Conservation (phyloP, 2,329 filamentous ascomycete genomes). For the Cladophialophora psammophila region DNA sequence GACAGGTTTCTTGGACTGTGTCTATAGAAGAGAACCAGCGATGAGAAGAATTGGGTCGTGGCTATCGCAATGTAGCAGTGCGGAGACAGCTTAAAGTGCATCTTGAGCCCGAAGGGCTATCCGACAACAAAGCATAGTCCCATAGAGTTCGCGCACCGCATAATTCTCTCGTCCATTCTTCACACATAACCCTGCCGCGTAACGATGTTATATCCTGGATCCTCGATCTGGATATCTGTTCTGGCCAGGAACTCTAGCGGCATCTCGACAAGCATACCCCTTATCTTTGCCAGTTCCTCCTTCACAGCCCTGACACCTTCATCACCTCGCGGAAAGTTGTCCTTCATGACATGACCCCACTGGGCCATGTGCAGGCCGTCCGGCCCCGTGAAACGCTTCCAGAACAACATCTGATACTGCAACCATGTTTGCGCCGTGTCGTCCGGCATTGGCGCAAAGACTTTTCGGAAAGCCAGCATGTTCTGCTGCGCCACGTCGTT, state of each 20-base stretch:
- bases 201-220: constrained; percentile 26
- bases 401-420: constrained; percentile 54
- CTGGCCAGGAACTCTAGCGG: constrained; percentile 75
- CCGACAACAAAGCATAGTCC: no score
- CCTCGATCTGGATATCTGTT: constrained; percentile 28
- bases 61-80: no score
- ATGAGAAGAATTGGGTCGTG: no score
- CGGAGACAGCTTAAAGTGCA: no score
- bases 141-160: no score
- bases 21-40: no score
- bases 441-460: constrained; percentile 65
- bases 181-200: constrained; percentile 25
- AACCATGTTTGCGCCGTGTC: constrained; percentile 59
- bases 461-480: constrained; percentile 65
- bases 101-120: no score
- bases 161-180: no score
- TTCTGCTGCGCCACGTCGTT: constrained; percentile 65
- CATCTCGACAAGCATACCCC: constrained; percentile 84
- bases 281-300: constrained; percentile 69
- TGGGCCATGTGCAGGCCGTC: constrained; percentile 66
- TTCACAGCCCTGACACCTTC: constrained; percentile 75
- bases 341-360: constrained; percentile 85
- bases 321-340: constrained; percentile 68
- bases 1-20: no score
- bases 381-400: constrained; percentile 46